Conservation (phyloP, 2,329 filamentous ascomycete genomes). For the Diplodia scrobiculata region DNA sequence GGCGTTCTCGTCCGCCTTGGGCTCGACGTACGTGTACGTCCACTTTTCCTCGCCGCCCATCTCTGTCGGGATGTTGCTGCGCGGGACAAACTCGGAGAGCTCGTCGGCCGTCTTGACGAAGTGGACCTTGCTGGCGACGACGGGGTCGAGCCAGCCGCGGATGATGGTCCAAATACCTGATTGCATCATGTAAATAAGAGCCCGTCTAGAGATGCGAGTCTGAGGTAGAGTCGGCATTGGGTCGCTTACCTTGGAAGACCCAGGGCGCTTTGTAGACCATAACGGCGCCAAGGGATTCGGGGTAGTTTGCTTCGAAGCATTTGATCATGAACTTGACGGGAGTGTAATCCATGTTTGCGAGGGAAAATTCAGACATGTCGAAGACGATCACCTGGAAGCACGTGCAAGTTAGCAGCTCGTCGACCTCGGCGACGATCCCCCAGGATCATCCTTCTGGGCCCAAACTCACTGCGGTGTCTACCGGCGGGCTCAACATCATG, state of each 20-base stretch:
- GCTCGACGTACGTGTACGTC: conserved; percentile 80
- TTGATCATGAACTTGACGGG: conserved; percentile 99
- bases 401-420: conserved; percentile 32
- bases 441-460: too few relatives aligned
- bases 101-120: conserved; percentile 84
- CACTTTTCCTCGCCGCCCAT: conserved; percentile 85
- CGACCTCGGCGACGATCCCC: conserved; percentile 21
- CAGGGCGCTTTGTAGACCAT: conserved; percentile 95
- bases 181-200: background rate
- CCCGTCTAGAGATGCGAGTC: too few relatives aligned
- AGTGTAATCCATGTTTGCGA: conserved; percentile 97
- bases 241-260: conserved; percentile 79
- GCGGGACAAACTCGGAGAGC: conserved; percentile 73
- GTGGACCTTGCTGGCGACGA: conserved; percentile 90
- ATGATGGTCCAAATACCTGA: conserved; percentile 94
- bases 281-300: conserved; percentile 84
- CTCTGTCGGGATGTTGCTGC: conserved; percentile 73
- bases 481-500: conserved; percentile 73
- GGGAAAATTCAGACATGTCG: conserved; percentile 90
- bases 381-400: conserved; percentile 77
- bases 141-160: conserved; percentile 92
- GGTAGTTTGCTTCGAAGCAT: conserved; percentile 98
- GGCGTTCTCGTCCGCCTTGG: conserved; percentile 72
- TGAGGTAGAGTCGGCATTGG: conserved; percentile 26
- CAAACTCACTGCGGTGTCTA: conserved; percentile 83